Conservation (phyloP, 495 filamentous ascomycete genomes). For the Neurospora africana region DNA sequence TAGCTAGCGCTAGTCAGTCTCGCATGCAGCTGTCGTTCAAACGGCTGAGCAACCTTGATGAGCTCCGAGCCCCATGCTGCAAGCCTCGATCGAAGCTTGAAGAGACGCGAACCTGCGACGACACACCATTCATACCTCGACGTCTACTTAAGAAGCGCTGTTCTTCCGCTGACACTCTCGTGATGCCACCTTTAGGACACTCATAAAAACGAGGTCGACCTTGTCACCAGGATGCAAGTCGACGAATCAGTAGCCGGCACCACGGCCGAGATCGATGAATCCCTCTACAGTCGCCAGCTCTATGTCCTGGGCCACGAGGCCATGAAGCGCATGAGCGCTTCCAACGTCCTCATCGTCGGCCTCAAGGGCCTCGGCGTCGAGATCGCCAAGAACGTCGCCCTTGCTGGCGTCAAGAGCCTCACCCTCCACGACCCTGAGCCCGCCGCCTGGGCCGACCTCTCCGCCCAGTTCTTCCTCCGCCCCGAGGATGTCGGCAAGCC, state of each 20-base stretch:
- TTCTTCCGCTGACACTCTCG: not conserved
- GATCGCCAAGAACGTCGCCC: constrained; percentile 97
- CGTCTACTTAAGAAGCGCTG: not conserved
- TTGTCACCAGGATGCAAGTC: constrained; percentile 74
- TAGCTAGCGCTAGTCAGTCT: not conserved
- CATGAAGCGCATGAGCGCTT: constrained; percentile 98
- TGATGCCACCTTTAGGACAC: constrained; percentile 20
- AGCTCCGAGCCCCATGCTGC: not conserved
- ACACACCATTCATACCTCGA: not conserved
- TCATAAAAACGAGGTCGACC: constrained; percentile 42
- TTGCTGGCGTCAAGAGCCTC: constrained; percentile 78
- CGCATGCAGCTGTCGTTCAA: not conserved
- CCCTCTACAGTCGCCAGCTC: constrained; percentile 93
- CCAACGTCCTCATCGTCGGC: constrained; percentile 87
- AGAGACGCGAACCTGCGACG: not conserved
- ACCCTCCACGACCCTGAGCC: constrained; percentile 82
- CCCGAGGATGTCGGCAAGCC: constrained; percentile 84
- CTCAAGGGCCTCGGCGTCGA: constrained; percentile 92
- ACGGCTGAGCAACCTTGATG: not conserved
- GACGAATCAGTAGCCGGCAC: constrained; percentile 48
- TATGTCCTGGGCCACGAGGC: constrained; percentile 98
- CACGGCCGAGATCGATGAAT: constrained; percentile 78
- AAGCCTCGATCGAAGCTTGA: not conserved
- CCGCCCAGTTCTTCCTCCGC: constrained; percentile 92
- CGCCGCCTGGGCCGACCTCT: constrained; percentile 72